phyloP scores from a whole-genome alignment of 2,329 filamentous ascomycete species.

The Fusarium aywerte region DNA sequence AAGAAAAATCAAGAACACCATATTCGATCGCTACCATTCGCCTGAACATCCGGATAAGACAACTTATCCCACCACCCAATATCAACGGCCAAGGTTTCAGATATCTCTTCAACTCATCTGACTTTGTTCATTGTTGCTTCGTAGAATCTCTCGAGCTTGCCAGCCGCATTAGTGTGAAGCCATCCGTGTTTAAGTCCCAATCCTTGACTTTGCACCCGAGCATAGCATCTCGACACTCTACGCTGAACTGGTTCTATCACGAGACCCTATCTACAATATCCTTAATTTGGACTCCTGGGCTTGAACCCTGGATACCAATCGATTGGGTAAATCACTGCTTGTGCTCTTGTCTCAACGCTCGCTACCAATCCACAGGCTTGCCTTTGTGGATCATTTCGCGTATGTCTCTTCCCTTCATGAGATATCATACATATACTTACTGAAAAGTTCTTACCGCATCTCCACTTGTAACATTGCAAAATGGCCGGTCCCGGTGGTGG shows the following conservation, averaged over 20 bases:
- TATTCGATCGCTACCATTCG: conserved; percentile 53
- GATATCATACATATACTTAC: conserved; percentile 26
- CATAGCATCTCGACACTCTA: conserved; percentile 16
- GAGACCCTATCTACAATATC: conserved; percentile 19
- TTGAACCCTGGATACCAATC: conserved; percentile 23
- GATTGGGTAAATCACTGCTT: conserved; percentile 31
- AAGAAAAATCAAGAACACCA: conserved; percentile 40
- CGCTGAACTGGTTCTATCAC: conserved; percentile 26
- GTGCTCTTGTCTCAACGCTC: conserved; percentile 49
- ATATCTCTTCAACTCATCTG: conserved; percentile 24
- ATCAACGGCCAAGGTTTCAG: conserved; percentile 21
- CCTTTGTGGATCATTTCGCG: conserved; percentile 48
- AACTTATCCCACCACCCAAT: conserved; percentile 10
- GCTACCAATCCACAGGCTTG: conserved; percentile 51
- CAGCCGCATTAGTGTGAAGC: conserved; percentile 32
- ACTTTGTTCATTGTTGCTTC: conserved; percentile 26
- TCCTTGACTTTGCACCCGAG: conserved; percentile 22
- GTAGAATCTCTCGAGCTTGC: conserved; percentile 38
- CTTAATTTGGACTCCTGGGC: conserved; percentile 32
- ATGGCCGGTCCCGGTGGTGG: conserved; percentile 97
- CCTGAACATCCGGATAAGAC: conserved; percentile 28
- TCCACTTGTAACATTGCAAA: conserved; percentile 53
- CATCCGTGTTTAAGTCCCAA: conserved; percentile 30
- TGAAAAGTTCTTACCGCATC: conserved; percentile 46
- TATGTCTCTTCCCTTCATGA: conserved; percentile 39